Evolutionary conservation across 1,284 basidiomycete genomes (phyloP).

Genomic region (Apiotrichum siamense): DNA sequence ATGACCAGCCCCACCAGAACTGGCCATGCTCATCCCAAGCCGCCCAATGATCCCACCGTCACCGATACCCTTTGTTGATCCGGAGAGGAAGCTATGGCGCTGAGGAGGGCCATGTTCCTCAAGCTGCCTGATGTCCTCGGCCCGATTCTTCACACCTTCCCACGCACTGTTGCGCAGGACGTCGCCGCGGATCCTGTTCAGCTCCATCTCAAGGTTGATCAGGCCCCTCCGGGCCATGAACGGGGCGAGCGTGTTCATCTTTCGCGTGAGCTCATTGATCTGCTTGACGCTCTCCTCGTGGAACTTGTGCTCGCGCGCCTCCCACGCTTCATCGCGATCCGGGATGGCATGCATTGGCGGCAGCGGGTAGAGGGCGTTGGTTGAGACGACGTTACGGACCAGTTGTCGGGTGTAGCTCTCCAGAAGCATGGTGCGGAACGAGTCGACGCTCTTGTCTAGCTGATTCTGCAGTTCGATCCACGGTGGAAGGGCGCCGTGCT

Average conservation of each 20-base stretch:
- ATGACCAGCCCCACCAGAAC: conserved; percentile 4
- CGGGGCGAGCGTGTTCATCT: conserved; percentile 74
- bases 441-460: conserved; percentile 55
- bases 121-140: conserved; percentile 1
- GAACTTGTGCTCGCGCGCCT: conserved; percentile 61
- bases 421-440: conserved; percentile 60
- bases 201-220: conserved; percentile 56
- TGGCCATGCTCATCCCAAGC: neutral
- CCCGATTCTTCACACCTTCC: conserved; percentile 31
- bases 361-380: conserved; percentile 45
- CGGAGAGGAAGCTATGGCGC: conserved; percentile 1
- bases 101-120: neutral
- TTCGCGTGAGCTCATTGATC: conserved; percentile 65
- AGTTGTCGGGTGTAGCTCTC: conserved; percentile 52
- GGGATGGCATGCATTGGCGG: conserved; percentile 51
- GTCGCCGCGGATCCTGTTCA: conserved; percentile 56
- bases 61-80: neutral
- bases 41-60: neutral
- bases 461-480: conserved; percentile 80
- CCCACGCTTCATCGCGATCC: conserved; percentile 66
- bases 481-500: conserved; percentile 77
- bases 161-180: conserved; percentile 39
- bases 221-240: conserved; percentile 62
- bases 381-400: conserved; percentile 55
- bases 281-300: conserved; percentile 64